Base-by-base conservation (phyloP, 2,329 filamentous ascomycete genomes). In the Penicillium hesseltinei region DNA sequence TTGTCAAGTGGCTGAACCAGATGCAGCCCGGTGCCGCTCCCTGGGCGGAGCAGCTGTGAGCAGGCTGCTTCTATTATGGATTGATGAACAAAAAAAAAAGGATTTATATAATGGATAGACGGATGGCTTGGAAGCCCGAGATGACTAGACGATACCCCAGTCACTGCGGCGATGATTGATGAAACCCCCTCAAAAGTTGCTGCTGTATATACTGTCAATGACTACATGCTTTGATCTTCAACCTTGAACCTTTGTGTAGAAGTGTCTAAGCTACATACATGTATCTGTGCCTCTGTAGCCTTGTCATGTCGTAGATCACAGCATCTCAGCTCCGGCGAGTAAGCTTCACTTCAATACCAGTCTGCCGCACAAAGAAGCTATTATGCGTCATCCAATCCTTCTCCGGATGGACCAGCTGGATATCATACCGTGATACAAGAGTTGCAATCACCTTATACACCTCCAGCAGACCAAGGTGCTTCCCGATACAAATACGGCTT, bases 361-460 rank as follows among this genome's bases (percentile, higher is more conserved):
- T 74, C 68, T 85, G 83, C 7, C 85, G 81, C 10, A 85, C 82
- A 63, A 85, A 85, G 67, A 85, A 85, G 10, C 81, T 84, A 10
- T 82, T 80, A 57, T 82, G 78, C 10, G 81, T 80, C 60, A 76
- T 76, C 61, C 85, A 72, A 42, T 79, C 75, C 45, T 76, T 73
- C 9, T 74, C 74, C 0, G 81, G 81, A 59, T 81, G 73, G 27
- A 78, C 77, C 29, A 85, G 73, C 63, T 80, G 71, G 56, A 85
- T 80, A 44, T 81, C 73, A 63, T 80, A 85, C 71, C 62, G 54
- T n/a, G 54, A 59, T 3, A 85, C 70, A 25, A 85, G 72, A 33
- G 81, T 78, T 9, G 82, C 81, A 42, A 83, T 68, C 29, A 85
- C 77, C 74, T 86, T 87, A 71, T 84, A 83, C 64, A 84, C 82